Conservation (phyloP, 768 basidiomycete genomes). For the Pisolithus marmoratus region DNA sequence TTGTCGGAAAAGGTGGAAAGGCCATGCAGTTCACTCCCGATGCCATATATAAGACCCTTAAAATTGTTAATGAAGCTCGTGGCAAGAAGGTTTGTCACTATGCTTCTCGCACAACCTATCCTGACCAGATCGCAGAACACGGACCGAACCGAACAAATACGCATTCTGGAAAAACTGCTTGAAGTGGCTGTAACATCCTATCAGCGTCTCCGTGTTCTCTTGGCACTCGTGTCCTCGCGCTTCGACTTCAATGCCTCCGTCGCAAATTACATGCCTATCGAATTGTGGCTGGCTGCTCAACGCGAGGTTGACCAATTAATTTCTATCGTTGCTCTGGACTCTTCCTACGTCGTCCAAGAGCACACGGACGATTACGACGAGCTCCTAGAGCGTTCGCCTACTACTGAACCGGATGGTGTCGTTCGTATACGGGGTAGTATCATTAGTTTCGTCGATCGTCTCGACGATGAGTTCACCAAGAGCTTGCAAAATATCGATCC, state of each 20-base stretch:
- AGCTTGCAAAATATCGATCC: conserved; percentile 98
- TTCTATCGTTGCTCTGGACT: conserved; percentile 64
- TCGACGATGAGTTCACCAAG: conserved; percentile 98
- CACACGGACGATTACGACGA: conserved; percentile 91
- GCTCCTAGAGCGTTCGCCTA: conserved; percentile 72
- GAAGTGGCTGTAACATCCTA: conserved; percentile 85
- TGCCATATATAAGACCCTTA: conserved; percentile 86
- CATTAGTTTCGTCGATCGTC: conserved; percentile 91
- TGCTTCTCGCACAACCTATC: background rate
- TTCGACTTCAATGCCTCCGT: conserved; percentile 95
- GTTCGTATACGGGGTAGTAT: conserved; percentile 92
- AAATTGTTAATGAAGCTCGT: conserved; percentile 87
- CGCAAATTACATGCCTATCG: conserved; percentile 83
- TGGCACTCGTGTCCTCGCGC: conserved; percentile 89
- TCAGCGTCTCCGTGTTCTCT: conserved; percentile 88
- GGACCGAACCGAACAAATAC: conserved; percentile 91
- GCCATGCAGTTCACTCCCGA: conserved; percentile 76
- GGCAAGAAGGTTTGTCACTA: conserved; percentile 80
- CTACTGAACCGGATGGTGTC: conserved; percentile 59
- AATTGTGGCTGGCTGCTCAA: conserved; percentile 85
- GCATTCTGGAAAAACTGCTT: conserved; percentile 80
- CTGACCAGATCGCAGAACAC: conserved; percentile 63
- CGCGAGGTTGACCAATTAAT: conserved; percentile 86
- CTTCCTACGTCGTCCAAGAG: conserved; percentile 81
- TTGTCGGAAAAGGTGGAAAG: conserved; percentile 89